Base-by-base conservation (phyloP, 306 rosid species). In the Bauhinia variegata region DNA sequence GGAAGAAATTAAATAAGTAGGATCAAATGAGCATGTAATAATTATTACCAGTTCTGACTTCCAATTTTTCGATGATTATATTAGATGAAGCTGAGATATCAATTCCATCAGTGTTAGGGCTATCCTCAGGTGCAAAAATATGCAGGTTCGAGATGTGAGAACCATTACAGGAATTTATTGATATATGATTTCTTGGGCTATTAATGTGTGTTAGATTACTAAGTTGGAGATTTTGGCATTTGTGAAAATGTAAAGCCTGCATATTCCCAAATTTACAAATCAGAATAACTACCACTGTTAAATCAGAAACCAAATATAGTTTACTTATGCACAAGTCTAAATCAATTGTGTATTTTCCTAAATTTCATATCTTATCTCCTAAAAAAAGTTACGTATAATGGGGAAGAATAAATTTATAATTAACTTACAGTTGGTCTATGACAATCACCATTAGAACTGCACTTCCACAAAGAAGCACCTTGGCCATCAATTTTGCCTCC, bases 401-500 rank as follows among this genome's bases (percentile, higher is more conserved):
- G 8, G 4, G 8, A 5, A 5, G 8, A 36, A 36, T 36, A 36
- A 8, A 36, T 36, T 36, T 36, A 7, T 3, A 34, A 34, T 36
- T 36, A 54, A 63, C 86, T 18, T 49, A 81, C 83, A 7, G 54
- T 31, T 15, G 86, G 87, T 30, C 60, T 67, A 1, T 30, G 2
- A 33, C 36, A 7, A 2, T 14, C 28, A 15, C 47, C 17, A 0
- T 18, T 3, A 7, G n/a, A 0, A 9, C 19, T 33, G 16, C 39
- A 17, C 5, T 39, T 42, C 88, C 92, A 86, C 92, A 88, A 86
- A 8, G 68, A 11, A 48, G 73, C 70, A 64, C 92, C 88, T 57
- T 81, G 82, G 32, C 82, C 88, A 71, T 86, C 72, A 47, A 83
- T 39, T 8, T 6, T 5, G n/a, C 88, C 87, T 11, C 68, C 72